phyloP scores from a whole-genome alignment of 768 basidiomycete species.

The Boletus sp. region DNA sequence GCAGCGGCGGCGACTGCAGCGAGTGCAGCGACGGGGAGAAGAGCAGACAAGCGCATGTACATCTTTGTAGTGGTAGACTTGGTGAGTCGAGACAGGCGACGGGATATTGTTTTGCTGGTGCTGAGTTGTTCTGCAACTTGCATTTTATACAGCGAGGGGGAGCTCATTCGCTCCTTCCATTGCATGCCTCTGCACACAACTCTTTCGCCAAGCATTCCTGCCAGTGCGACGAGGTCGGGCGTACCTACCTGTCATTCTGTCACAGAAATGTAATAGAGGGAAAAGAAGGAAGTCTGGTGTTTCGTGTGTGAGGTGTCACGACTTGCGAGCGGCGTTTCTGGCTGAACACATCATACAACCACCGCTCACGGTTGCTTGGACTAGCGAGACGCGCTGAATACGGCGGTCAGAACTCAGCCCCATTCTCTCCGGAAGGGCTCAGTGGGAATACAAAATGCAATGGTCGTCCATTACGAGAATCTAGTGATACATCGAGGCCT shows the following conservation, averaged over 20 bases:
- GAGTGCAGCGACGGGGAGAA: too few relatives aligned
- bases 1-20: too few relatives aligned
- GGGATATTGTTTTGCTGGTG: neutral
- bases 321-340: neutral
- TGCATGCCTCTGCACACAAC: neutral
- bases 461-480: too few relatives aligned
- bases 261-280: neutral
- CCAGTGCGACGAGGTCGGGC: neutral
- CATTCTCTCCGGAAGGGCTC: neutral
- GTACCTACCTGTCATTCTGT: too few relatives aligned
- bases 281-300: neutral
- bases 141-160: constrained; percentile 4
- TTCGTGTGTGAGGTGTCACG: neutral
- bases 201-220: neutral
- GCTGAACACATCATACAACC: neutral
- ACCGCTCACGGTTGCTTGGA: neutral
- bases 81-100: neutral
- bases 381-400: neutral
- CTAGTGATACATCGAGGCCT: neutral
- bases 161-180: neutral
- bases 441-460: too few relatives aligned
- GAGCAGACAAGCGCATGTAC: too few relatives aligned
- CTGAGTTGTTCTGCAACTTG: neutral
- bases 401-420: neutral
- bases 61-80: neutral